Base-by-base conservation (phyloP, 2,329 filamentous ascomycete genomes). In the Aspergillus fructus region DNA sequence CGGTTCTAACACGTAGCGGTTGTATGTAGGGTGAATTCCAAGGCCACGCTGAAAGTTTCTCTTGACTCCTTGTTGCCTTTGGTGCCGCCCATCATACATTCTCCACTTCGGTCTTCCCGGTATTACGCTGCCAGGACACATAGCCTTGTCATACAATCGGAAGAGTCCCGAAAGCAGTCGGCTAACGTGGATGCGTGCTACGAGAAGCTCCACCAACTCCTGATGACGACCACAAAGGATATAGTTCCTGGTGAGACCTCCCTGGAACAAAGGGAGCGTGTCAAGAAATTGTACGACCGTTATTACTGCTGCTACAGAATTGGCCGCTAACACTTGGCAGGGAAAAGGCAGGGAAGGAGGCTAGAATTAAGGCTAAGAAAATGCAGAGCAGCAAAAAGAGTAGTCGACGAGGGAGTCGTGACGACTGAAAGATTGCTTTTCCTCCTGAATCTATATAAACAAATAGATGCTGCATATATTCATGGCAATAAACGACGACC, bases 331-430 rank as follows among this genome's bases (percentile, higher is more conserved):
- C 42, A 17, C 17, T 15, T 33, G 11, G 64, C 62, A 84, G 81
- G 54, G 79, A 85, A 72, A 82, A 80, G 59, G 77, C 78, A 30
- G 82, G 84, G 63, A 86, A 86, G 59, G 83, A 85, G 66, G 73
- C 78, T 41, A 74, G 85, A 61, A 70, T 87, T 62, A 81, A 78
- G 68, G 71, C 71, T 58, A 88, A 88, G 74, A 87, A 87, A 72
- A 69, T 78, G 51, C 83, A 84, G 59, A 86, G 85, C 68, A 79
- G 75, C 66, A 88, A 87, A 74, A 88, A 88, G 72, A 79, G 76
- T 63, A 78, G 78, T 61, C 76, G 84, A 55, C 77, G 79, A 66
- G 73, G 75, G 60, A 72, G 62, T 59, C 68, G 67, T 59, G 71
- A 74, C 62, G 70, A 76, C 58, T 77, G 63, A 74, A 40, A 19